These are phyloP conservation scores for Monilinia fructicola DNA, from an alignment of 2,329 filamentous ascomycete genomes.

Conservation along the genomic window DNA sequence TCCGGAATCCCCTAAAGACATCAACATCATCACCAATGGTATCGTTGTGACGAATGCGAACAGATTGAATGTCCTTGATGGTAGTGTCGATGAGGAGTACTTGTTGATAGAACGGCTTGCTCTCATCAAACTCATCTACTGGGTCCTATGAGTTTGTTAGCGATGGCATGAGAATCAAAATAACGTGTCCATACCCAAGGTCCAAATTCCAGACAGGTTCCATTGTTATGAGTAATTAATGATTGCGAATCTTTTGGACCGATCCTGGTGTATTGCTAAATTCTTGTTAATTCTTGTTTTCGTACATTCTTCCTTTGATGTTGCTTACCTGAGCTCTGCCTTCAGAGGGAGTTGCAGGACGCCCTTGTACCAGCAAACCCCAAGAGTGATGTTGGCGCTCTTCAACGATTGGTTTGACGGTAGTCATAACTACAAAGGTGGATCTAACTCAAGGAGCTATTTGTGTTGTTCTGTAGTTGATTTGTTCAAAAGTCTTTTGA, in stretches of 20 bases:
- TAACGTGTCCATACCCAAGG: slow-evolving; percentile 26
- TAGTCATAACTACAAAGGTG: slow-evolving; percentile 5
- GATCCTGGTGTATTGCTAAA: slow-evolving; percentile 18
- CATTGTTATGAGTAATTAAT: slow-evolving; percentile 18
- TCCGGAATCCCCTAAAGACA: slow-evolving; percentile 19
- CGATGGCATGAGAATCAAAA: not conserved
- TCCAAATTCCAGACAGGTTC: slow-evolving; percentile 22
- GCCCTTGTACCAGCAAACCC: slow-evolving; percentile 34
- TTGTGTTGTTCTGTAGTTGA: not conserved
- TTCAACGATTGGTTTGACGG: slow-evolving; percentile 8
- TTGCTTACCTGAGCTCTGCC: slow-evolving; percentile 34
- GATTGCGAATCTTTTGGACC: slow-evolving; percentile 16
- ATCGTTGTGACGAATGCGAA: slow-evolving; percentile 25
- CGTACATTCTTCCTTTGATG: not conserved
- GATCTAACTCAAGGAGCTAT: not conserved
- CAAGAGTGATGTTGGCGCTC: slow-evolving; percentile 25
- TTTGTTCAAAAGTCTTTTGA: not conserved
- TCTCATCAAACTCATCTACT: slow-evolving; percentile 29
- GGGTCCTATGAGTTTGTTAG: slow-evolving; percentile 29
- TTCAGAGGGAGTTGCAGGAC: slow-evolving; percentile 35
- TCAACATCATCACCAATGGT: not conserved
- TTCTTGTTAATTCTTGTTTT: not conserved
- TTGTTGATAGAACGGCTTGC: slow-evolving; percentile 30
- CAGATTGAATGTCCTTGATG: slow-evolving; percentile 29
- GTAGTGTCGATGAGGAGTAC: slow-evolving; percentile 29